phyloP scores from a whole-genome alignment of 1,139 yeast species.

The Lizanozyma gosingica region DNA sequence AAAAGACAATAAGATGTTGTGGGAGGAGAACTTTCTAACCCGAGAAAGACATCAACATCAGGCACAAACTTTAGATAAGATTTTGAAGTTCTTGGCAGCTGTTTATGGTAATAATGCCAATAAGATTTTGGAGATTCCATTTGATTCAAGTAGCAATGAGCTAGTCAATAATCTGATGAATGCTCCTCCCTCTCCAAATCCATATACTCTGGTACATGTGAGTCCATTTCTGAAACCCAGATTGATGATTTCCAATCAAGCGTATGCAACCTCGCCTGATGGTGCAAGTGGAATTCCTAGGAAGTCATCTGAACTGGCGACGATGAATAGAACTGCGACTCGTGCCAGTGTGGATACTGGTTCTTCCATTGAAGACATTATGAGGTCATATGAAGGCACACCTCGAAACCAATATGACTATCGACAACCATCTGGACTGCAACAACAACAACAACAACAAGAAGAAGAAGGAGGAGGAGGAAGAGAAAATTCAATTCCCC shows the following conservation, averaged over 20 bases:
- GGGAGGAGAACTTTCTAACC: conserved; percentile 82
- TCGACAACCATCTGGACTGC: background rate
- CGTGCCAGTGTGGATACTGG: conserved; percentile 12
- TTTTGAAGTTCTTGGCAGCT: conserved; percentile 77
- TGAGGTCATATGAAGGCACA: conserved; percentile 21
- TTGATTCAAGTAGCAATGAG: conserved; percentile 5
- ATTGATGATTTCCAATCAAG: conserved; percentile 36
- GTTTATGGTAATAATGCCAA: conserved; percentile 62
- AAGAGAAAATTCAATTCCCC: background rate
- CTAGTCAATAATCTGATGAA: conserved; percentile 12
- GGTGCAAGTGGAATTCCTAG: background rate
- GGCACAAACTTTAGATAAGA: conserved; percentile 80
- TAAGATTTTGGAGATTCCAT: conserved; percentile 31
- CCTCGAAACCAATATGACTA: conserved; percentile 6
- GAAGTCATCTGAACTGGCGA: background rate
- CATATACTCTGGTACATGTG: conserved; percentile 6
- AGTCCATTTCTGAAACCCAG: conserved; percentile 26
- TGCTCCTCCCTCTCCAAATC: conserved; percentile 6
- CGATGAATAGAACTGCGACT: background rate
- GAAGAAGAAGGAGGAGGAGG: background rate
- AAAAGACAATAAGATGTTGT: conserved; percentile 79
- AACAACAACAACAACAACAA: background rate
- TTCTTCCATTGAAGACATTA: conserved; percentile 27
- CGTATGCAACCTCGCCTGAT: conserved; percentile 13
- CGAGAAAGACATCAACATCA: conserved; percentile 82